Base-by-base conservation (phyloP, 192 early-diverging fungal species). In the Coemansia nantahalensis region DNA sequence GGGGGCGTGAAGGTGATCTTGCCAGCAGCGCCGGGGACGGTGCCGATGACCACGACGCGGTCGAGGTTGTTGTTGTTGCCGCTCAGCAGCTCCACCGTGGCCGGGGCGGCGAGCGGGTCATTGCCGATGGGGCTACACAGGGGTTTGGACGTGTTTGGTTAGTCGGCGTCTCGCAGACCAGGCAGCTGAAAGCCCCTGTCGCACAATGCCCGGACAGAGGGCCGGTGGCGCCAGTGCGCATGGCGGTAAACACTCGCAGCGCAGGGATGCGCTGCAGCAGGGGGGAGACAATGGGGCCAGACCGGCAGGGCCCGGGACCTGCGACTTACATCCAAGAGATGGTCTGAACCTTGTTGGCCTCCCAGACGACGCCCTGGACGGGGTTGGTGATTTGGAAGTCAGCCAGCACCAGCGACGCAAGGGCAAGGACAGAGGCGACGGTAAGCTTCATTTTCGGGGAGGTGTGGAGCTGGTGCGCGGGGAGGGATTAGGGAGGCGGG, bases 281-380 rank as follows among this genome's bases (percentile, higher is more conserved):
- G 7, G 26, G 26, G 26, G 26, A 28, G 7, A 28, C 26, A 28
- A 28, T 28, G 26, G 26, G 4, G 26, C 26, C 7, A 7, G 26
- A 7, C n/a, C 26, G 26, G 26, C 26, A 28, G 26, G 26, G 26
- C 26, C 26, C 26, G 31, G 8, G 18, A 4, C 3, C 17, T 0
- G 19, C 10, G 10, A 74, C 71, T 74, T 74, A 74, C 65, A 68
- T n/a, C 73, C 73, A 77, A n/a, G n/a, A n/a, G n/a, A n/a, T n/a
- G n/a, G n/a, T n/a, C n/a, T n/a, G n/a, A n/a, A 22, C 16, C 39
- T 57, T 52, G 38, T 64, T 37, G 19, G 41, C 17, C 6, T 52
- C 17, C 72, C 60, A 65, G 41, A 62, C 58, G 17, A 65, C 64
- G 34, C 52, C 53, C 3, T 48, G 57, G 37, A 68, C 61, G 5